A percentile compares a stretch with the other conserved stretches of the same genome.
Conservation (phyloP, 2,329 filamentous ascomycete species). For the Talaromyces albobiverticillius region DNA sequence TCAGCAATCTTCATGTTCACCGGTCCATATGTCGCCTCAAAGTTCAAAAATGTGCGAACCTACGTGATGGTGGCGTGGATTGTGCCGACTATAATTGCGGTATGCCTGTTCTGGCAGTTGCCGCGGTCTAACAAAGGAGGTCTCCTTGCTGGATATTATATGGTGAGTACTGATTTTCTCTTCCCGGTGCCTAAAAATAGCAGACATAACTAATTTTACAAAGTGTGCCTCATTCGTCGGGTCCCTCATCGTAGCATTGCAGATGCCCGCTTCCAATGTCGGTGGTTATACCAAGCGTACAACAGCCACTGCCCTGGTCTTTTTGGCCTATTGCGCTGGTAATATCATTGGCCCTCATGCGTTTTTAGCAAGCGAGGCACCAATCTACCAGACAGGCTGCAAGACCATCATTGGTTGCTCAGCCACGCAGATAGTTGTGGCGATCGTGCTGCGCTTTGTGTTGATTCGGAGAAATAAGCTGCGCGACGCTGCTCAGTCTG, state of each 20-base stretch:
- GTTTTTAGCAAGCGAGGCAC: constrained; percentile 41
- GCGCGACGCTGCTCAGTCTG: constrained; percentile 1
- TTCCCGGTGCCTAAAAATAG: too few species aligned
- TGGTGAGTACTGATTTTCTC: constrained; percentile 40
- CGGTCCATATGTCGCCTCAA: constrained; percentile 52
- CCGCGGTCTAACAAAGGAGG: constrained; percentile 43
- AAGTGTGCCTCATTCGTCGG: constrained; percentile 33
- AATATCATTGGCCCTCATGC: constrained; percentile 49
- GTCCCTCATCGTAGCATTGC: constrained; percentile 53
- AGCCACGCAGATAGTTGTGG: constrained; percentile 3
- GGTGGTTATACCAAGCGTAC: constrained; percentile 52
- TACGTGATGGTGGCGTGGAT: constrained; percentile 53
- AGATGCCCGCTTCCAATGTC: constrained; percentile 23
- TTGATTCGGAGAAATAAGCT: constrained; percentile 6
- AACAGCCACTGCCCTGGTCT: constrained; percentile 45
- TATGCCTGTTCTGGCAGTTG: constrained; percentile 52
- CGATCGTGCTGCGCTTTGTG: constrained; percentile 2
- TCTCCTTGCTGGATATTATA: constrained; percentile 53
- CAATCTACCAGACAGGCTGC: constrained; percentile 51
- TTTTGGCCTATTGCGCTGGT: constrained; percentile 43
- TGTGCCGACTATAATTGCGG: constrained; percentile 51
- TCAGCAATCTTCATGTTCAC: constrained; percentile 52
- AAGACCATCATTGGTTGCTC: constrained; percentile 45
- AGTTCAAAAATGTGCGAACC: constrained; percentile 51
- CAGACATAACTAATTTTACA: too few species aligned